Evolutionary conservation across 228 moss, liverwort and hornwort species (phyloP).

Genomic region (Sphagnum magellanicum): DNA sequence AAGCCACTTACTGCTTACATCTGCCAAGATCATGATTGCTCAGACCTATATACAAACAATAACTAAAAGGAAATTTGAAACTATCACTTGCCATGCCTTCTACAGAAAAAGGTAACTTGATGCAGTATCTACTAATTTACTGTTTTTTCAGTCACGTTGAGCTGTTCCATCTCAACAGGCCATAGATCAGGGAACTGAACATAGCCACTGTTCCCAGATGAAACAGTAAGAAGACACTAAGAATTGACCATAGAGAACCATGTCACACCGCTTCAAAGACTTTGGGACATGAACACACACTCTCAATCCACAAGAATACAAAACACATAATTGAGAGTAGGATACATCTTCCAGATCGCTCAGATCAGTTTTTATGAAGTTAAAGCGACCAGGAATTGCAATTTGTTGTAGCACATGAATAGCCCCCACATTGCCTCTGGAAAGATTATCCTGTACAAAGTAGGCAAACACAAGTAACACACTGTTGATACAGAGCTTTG

Average conservation of each 20-base stretch:
- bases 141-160: no score
- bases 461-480: neutral
- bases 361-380: conserved; percentile 13
- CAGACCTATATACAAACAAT: neutral
- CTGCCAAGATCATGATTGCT: neutral
- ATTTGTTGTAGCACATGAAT: conserved; percentile 14
- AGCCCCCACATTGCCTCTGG: conserved; percentile 19
- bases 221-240: neutral
- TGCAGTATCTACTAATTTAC: no score
- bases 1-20: neutral
- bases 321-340: neutral
- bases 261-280: neutral
- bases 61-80: neutral
- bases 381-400: conserved; percentile 14
- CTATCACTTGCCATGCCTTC: neutral
- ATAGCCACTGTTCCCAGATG: neutral
- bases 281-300: neutral
- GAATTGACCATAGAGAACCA: neutral
- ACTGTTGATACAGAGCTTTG: neutral
- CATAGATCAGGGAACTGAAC: neutral
- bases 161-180: neutral
- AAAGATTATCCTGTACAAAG: conserved; percentile 15
- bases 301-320: no score
- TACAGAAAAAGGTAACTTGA: no score
- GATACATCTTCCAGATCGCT: conserved; percentile 18